Conservation (phyloP, 495 filamentous ascomycete genomes). For the Sporormia fimetaria region DNA sequence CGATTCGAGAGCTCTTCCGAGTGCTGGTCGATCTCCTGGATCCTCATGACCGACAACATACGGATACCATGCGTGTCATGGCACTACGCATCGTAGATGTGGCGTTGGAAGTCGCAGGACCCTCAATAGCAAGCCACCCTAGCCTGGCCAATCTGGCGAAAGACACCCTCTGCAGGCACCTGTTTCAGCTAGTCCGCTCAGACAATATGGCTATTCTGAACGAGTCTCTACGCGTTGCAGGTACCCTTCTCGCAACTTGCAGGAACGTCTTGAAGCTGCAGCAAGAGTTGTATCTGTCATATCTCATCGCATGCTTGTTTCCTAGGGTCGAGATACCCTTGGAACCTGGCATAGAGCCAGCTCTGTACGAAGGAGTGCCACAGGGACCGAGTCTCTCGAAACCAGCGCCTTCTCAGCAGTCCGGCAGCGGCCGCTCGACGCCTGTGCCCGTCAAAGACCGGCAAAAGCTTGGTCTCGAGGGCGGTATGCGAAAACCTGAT, state of each 20-base stretch:
- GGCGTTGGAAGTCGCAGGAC: slow-evolving; percentile 88
- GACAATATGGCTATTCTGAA: slow-evolving; percentile 91
- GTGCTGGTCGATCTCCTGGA: slow-evolving; percentile 92
- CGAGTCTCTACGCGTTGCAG: slow-evolving; percentile 80
- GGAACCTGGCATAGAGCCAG: slow-evolving; percentile 81
- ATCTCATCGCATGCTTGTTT: slow-evolving; percentile 86
- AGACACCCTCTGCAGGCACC: slow-evolving; percentile 83
- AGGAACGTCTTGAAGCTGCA: slow-evolving; percentile 89
- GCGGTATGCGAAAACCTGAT: slow-evolving; percentile 81
- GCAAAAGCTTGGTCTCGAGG: slow-evolving; percentile 87
- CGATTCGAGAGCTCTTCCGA: slow-evolving; percentile 85
- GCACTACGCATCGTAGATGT: slow-evolving; percentile 95
- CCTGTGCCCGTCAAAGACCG: slow-evolving; percentile 90
- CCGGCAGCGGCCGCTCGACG: slow-evolving; percentile 72
- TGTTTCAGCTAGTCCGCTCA: slow-evolving; percentile 93
- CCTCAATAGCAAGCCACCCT: slow-evolving; percentile 88
- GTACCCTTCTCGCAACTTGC: slow-evolving; percentile 83
- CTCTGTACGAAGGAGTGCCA: slow-evolving; percentile 86
- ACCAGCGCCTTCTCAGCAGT: slow-evolving; percentile 61
- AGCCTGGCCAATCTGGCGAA: slow-evolving; percentile 78
- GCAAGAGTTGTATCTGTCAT: slow-evolving; percentile 92
- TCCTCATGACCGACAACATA: slow-evolving; percentile 82
- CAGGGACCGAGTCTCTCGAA: slow-evolving; percentile 80
- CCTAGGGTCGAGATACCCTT: slow-evolving; percentile 83
- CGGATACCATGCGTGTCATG: slow-evolving; percentile 93